These are phyloP conservation scores for Ophiocordyceps camponoti-floridani DNA, from an alignment of 2,329 filamentous ascomycete species.

Conservation along the genomic window DNA sequence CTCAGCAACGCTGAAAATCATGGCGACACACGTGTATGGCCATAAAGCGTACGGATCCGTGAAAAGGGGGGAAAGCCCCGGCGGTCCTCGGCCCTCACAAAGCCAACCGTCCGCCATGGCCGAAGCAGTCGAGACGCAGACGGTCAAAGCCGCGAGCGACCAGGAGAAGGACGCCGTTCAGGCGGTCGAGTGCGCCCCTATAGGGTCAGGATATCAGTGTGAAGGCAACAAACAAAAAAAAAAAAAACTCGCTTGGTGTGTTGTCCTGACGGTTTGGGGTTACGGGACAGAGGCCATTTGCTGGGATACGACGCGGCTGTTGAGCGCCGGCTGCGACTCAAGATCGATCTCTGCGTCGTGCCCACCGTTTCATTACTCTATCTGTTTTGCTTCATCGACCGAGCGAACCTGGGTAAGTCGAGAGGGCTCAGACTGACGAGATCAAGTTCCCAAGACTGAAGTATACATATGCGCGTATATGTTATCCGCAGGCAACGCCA, in stretches of 20 bases:
- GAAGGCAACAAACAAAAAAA: too few species aligned
- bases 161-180: not conserved
- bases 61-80: too few species aligned
- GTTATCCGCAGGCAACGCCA: conserved; percentile 38
- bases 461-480: too few species aligned
- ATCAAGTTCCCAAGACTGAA: not conserved
- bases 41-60: too few species aligned
- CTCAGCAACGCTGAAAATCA: too few species aligned
- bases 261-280: conserved; percentile 15
- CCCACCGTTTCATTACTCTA: conserved; percentile 50
- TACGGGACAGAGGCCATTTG: conserved; percentile 27
- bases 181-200: not conserved
- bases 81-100: too few species aligned
- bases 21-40: too few species aligned
- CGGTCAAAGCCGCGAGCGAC: not conserved
- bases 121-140: not conserved
- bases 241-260: conserved; percentile 16
- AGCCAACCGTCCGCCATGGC: not conserved
- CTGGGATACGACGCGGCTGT: conserved; percentile 36
- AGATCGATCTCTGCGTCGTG: conserved; percentile 48
- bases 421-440: not conserved
- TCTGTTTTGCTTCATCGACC: conserved; percentile 57
- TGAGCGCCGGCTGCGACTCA: conserved; percentile 38
- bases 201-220: too few species aligned
- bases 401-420: conserved; percentile 49